Percentiles rank a stretch among this genome's conserved stretches.
These are phyloP conservation scores for Vanrija sp. DNA, from an alignment of 1,284 basidiomycete genomes.

Conservation along the genomic window DNA sequence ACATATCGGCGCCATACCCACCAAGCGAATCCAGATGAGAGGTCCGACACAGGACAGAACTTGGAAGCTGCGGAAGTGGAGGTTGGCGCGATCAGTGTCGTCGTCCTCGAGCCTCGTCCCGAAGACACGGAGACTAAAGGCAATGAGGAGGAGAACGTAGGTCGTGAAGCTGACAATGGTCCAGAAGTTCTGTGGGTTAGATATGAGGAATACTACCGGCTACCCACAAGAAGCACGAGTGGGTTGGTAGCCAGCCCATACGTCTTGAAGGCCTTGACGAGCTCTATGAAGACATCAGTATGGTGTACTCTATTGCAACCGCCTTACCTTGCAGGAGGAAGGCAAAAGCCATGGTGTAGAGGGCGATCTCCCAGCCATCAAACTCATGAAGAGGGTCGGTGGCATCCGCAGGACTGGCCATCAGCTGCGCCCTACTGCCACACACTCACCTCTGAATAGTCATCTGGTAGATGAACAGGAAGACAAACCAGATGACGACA, in stretches of 20 bases:
- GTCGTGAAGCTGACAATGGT: conserved; percentile 66
- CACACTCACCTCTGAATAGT: conserved; percentile 57
- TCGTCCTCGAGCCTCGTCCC: conserved; percentile 56
- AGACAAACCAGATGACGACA: conserved; percentile 73
- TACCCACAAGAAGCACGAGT: conserved; percentile 33
- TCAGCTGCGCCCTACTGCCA: background rate
- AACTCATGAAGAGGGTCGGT: conserved; percentile 50
- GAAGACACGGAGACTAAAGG: conserved; percentile 68
- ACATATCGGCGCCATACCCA: conserved; percentile 51
- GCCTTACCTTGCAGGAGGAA: conserved; percentile 69
- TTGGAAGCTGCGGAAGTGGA: conserved; percentile 75
- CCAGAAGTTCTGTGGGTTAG: conserved; percentile 59
- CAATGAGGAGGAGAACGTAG: conserved; percentile 64
- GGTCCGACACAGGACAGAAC: conserved; percentile 80
- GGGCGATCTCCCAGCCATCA: conserved; percentile 69
- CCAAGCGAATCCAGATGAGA: conserved; percentile 81
- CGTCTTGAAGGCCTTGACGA: conserved; percentile 56
- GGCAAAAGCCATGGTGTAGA: conserved; percentile 71
- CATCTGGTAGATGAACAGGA: conserved; percentile 79
- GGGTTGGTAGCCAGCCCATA: conserved; percentile 37
- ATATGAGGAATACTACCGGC: conserved; percentile 53
- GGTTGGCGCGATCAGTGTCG: conserved; percentile 37
- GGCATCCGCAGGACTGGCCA: conserved; percentile 27
- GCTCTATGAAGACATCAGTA: conserved; percentile 21
- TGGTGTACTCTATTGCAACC: background rate